Base-by-base conservation (phyloP, 352 stramenopile genomes). In the Phytophthora aleatoria region DNA sequence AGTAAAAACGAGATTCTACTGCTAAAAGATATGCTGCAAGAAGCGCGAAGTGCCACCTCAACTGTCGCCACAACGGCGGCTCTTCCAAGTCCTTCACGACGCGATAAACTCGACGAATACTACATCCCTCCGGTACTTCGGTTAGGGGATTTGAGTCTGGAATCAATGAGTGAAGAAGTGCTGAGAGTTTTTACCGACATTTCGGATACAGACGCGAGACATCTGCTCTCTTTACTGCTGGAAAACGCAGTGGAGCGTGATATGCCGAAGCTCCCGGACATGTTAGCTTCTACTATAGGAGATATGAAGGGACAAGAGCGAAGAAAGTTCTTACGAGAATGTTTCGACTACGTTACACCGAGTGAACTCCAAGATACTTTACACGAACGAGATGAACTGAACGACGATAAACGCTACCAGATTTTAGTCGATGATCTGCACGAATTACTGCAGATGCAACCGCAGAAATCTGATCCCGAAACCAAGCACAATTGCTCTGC, bases 401-500 rank as follows among this genome's bases (percentile, higher is more conserved):
- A 90, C 48, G 73, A 85, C 15, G 75, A 85, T 30, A 91, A 89
- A 63, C 54, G 69, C 4, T 87, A 79, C 52, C 68, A 80, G 57
- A 55, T 51, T 1, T 71, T 89, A 9, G 47, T 91, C 12, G 67
- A 79, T 16, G 81, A 91, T 45, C 59, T 90, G 15, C 76, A 81
- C 16, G 71, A 79, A 36, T 57, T 67, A 26, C 57, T 83, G 28
- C 64, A 61, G 7, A 45, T 77, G 6, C 42, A 72, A 33, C 10
- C 39, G 2, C 30, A 57, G 5, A 35, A 67, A 49, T 26, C 55
- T 6, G 20, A 39, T 12, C 16, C 13, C 0, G 57, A 57, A 9
- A 3, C 16, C 0, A 59, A 62, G 3, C 4, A 10, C 12, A 49
- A 49, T 44, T n/a, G 53, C 13, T 62, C 27, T 3, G 47, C 28